These are phyloP conservation scores for Pseudoturritis turrita DNA, from an alignment of 345 rosid genomes.

Conservation along the genomic window DNA sequence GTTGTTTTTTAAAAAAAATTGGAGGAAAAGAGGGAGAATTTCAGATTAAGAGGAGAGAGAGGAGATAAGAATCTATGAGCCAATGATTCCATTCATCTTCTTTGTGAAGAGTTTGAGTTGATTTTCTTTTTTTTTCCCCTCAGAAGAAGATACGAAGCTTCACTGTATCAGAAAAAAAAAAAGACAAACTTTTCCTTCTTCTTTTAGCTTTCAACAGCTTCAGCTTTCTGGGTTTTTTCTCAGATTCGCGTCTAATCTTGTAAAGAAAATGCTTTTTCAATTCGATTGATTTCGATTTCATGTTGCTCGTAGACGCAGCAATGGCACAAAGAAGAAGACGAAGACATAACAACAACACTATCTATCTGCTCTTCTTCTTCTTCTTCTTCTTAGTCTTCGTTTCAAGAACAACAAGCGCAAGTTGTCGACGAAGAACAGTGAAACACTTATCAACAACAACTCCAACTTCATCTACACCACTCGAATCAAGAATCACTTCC, in stretches of 20 bases:
- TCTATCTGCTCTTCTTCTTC: slow-evolving; percentile 33
- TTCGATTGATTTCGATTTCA: slow-evolving; percentile 25
- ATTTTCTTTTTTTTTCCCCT: not conserved
- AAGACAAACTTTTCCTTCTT: not conserved
- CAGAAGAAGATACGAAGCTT: slow-evolving; percentile 19
- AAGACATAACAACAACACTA: slow-evolving; percentile 32
- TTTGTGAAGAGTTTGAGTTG: slow-evolving; percentile 44
- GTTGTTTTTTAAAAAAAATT: too few species aligned
- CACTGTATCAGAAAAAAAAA: slow-evolving; percentile 23
- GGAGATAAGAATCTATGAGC: slow-evolving; percentile 37
- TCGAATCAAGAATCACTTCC: slow-evolving; percentile 41
- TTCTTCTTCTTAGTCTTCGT: slow-evolving; percentile 29
- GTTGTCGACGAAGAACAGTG: slow-evolving; percentile 47
- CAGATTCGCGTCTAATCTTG: slow-evolving; percentile 24
- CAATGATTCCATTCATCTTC: slow-evolving; percentile 44
- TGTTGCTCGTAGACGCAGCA: slow-evolving; percentile 15
- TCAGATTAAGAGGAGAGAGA: not conserved
- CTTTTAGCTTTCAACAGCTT: slow-evolving; percentile 27
- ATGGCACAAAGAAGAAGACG: slow-evolving; percentile 45
- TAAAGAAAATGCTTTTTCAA: slow-evolving; percentile 6
- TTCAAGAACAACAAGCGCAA: slow-evolving; percentile 30
- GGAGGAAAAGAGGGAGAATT: slow-evolving; percentile 8
- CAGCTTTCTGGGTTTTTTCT: slow-evolving; percentile 14
- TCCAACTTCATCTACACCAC: slow-evolving; percentile 33
- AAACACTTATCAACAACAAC: slow-evolving; percentile 41